A percentile compares a stretch with the other conserved stretches of the same genome.
phyloP scores from a whole-genome alignment of 345 rosid genomes.

The thale cress (Arabidopsis thaliana) region TAIR10.1 NC_003076.8:26804501-26805000 shows the following conservation, averaged over 20 bases:
- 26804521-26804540: too few species aligned
- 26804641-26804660: conserved; percentile 28
- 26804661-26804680: conserved; percentile 44
- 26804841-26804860: background rate
- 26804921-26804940: too few species aligned
- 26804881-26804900: background rate
- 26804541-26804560: too few species aligned
- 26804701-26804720: conserved; percentile 52
- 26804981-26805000: too few species aligned
- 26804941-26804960: too few species aligned
- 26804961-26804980: too few species aligned
- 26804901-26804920: background rate
- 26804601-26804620: background rate
- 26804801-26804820: conserved; percentile 24
- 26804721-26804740: conserved; percentile 56
- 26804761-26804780: conserved; percentile 58
- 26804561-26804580: too few species aligned
- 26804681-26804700: conserved; percentile 68
- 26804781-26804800: conserved; percentile 40
- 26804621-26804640: background rate
- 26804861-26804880: too few species aligned
- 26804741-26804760: conserved; percentile 75
- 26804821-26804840: conserved; percentile 41
- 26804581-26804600: too few species aligned
- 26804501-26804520: too few species aligned